These are phyloP conservation scores for Kwoniella botswanensis DNA, from an alignment of 768 basidiomycete genomes.

Conservation along the genomic window DNA sequence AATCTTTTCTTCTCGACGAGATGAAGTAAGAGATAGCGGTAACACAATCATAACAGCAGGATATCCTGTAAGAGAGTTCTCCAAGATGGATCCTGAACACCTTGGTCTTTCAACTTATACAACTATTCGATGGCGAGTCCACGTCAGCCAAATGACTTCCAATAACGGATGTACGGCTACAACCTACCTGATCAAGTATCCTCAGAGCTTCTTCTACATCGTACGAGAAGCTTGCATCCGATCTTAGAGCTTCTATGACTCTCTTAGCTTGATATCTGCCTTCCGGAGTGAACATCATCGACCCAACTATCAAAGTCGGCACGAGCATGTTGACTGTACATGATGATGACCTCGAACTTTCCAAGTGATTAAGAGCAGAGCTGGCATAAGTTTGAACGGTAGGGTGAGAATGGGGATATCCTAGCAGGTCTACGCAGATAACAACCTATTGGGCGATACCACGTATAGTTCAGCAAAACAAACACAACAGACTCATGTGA, in stretches of 20 bases:
- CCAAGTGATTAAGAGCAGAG: constrained; percentile 8
- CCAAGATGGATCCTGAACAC: constrained; percentile 5
- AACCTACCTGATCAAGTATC: constrained; percentile 12
- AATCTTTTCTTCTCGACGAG: too few relatives aligned
- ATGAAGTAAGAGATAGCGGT: too few relatives aligned
- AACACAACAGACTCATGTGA: too few relatives aligned
- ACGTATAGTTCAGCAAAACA: too few relatives aligned
- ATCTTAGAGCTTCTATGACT: constrained; percentile 5
- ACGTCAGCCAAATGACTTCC: not conserved
- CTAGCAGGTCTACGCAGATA: constrained; percentile 18
- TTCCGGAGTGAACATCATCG: constrained; percentile 4
- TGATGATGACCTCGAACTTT: not conserved
- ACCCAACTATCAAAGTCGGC: constrained; percentile 26
- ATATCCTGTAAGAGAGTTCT: constrained; percentile 7
- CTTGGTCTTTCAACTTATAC: constrained; percentile 2
- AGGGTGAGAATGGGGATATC: constrained; percentile 18
- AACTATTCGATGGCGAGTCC: not conserved
- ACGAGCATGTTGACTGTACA: constrained; percentile 10
- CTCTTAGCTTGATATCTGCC: constrained; percentile 2
- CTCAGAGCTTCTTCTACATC: constrained; percentile 16
- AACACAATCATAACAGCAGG: not conserved
- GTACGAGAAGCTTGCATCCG: constrained; percentile 11
- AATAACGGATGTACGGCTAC: not conserved
- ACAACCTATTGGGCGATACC: constrained; percentile 15
- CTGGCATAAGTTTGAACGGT: constrained; percentile 17